phyloP scores from a whole-genome alignment of 768 basidiomycete genomes.

The Rossbeevera mucosa region DNA sequence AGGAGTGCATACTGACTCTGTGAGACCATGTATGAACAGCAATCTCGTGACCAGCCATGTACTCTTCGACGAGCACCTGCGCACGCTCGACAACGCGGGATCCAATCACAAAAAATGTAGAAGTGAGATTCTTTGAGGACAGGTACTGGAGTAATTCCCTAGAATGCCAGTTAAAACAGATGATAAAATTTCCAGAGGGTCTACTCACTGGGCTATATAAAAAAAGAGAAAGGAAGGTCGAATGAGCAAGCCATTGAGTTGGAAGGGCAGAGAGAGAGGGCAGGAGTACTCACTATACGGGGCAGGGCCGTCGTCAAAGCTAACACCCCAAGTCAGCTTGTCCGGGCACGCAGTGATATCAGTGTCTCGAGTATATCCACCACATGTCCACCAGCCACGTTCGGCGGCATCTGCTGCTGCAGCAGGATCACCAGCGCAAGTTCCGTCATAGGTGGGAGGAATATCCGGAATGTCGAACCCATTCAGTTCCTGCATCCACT shows the following conservation, averaged over 20 bases:
- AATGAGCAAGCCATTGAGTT: conserved; percentile 3
- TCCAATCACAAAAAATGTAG: conserved; percentile 92
- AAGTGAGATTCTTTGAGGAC: conserved; percentile 51
- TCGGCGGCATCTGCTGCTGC: conserved; percentile 52
- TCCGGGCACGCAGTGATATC: conserved; percentile 67
- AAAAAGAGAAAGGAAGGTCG: conserved; percentile 1
- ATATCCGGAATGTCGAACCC: conserved; percentile 65
- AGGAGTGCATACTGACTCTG: conserved; percentile 36
- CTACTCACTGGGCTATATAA: conserved; percentile 54
- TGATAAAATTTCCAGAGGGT: neutral
- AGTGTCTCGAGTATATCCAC: conserved; percentile 54
- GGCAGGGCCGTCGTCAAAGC: conserved; percentile 86
- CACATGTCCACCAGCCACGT: conserved; percentile 91
- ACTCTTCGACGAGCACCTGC: conserved; percentile 68
- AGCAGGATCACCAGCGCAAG: conserved; percentile 56
- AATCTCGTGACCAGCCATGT: conserved; percentile 77
- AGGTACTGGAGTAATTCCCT: conserved; percentile 74
- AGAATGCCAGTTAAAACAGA: conserved; percentile 5
- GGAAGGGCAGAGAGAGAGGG: neutral
- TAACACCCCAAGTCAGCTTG: conserved; percentile 73
- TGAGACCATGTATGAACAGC: conserved; percentile 93
- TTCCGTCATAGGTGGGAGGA: conserved; percentile 60
- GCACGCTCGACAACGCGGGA: conserved; percentile 81
- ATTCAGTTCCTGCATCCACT: conserved; percentile 75
- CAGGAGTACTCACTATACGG: conserved; percentile 60